Conservation (phyloP, 2,329 filamentous ascomycete species). For the Curvularia spicifera region DNA sequence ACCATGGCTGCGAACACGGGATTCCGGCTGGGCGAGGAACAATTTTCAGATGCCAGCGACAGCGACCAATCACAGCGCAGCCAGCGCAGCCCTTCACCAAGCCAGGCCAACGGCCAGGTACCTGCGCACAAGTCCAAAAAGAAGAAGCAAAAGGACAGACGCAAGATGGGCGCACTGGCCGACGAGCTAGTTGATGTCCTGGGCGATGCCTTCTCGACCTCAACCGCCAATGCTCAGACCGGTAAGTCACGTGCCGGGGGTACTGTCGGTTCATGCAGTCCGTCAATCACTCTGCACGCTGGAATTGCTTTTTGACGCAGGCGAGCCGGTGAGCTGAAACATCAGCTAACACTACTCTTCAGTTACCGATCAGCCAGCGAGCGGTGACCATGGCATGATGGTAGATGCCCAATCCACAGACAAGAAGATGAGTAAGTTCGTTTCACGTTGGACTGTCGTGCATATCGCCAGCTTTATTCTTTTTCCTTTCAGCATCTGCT, state of each 20-base stretch:
- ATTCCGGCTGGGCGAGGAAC: constrained; percentile 24
- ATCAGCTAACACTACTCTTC: constrained; percentile 2
- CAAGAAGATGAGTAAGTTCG: constrained; percentile 31
- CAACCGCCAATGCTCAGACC: constrained; percentile 9
- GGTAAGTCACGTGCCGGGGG: constrained; percentile 18
- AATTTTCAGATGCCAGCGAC: constrained; percentile 29
- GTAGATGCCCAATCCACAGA: constrained; percentile 14
- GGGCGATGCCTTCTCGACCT: constrained; percentile 24
- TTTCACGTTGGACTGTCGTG: not conserved
- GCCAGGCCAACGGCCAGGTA: constrained; percentile 17
- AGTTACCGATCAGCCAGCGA: constrained; percentile 8
- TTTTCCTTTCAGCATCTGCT: not conserved
- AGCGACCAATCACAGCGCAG: constrained; percentile 34
- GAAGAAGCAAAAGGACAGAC: constrained; percentile 29
- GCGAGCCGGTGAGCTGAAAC: not conserved
- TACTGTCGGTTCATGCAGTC: constrained; percentile 5
- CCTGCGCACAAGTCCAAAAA: constrained; percentile 16
- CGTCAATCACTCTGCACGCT: not conserved
- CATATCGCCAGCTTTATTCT: not conserved
- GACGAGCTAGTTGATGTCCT: constrained; percentile 28
- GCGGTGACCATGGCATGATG: constrained; percentile 21
- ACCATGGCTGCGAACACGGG: constrained; percentile 11
- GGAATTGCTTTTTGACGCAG: constrained; percentile 6
- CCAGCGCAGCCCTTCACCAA: constrained; percentile 28
- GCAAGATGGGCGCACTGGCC: constrained; percentile 29